Evolutionary conservation across 129 eudicot species (phyloP), one percentile per base, ranked within the genome.

Genomic region (Artemisia argyi): DNA sequence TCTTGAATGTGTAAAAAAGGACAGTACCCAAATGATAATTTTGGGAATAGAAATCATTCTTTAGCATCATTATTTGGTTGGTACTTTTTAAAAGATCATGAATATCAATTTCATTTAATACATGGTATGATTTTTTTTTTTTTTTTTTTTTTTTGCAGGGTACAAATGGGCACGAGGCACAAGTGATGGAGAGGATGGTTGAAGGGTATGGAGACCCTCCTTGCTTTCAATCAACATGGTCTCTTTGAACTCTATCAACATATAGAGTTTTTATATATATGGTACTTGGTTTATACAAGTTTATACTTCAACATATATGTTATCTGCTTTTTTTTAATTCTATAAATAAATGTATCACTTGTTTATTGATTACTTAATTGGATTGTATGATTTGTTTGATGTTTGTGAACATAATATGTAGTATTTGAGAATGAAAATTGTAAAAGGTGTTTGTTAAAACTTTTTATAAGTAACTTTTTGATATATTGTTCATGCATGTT

Each of bases 181-280:
- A 76, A 57, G 85, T 79, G 69, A 80, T 82, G 78, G 97, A 85
- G 79, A 88, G 79, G 80, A 76, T 84, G 82, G 77, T 61, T 51
- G 84, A 87, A 82, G 85, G 82, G 69, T 83, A 82, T 90, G 96
- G 90, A 60, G 77, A 65, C 47, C 68, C 73, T 77, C 86, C 92
- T 73, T 80, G 69, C 22, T 74, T 83, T 73, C 90, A 90, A 47
- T 54, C 92, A 46, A 73, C 89, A 74, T 87, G 88, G 88, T 88
- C 90, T 47, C 78, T 84, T 76, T 87, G 73, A 64, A 55, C 73
- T 61, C 58, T 14, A 28, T 18, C 1, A 61, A 4, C 7, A 5
- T 12, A 5, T 12, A 39, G 46, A 39, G 46, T 39, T 39, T 65
- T 39, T 39, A 53, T 66, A 65, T 35, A 30, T 65, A 53, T 39